Percentiles rank a stretch among this genome's conserved stretches.
These are phyloP conservation scores for Dioszegia crocea DNA, from an alignment of 768 basidiomycete genomes.

Conservation along the genomic window DNA sequence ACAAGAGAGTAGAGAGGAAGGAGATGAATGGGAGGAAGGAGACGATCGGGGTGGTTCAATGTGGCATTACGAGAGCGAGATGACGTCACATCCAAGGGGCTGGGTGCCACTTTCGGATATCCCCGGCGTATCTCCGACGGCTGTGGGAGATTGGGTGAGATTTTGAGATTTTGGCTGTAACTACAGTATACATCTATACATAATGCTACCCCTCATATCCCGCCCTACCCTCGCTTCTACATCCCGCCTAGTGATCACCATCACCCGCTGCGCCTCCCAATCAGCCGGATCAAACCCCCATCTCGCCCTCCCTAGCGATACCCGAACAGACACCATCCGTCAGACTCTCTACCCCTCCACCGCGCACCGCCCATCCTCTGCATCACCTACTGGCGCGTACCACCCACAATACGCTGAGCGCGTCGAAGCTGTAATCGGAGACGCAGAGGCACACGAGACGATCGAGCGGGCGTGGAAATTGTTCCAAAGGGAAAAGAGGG, in stretches of 20 bases:
- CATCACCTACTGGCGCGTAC: conserved; percentile 73
- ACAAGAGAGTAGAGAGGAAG: not conserved
- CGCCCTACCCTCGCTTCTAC: conserved; percentile 6
- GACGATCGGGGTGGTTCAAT: too few relatives aligned
- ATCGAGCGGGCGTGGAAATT: conserved; percentile 87
- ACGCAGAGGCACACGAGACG: conserved; percentile 82
- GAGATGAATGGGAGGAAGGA: not conserved
- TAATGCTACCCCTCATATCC: conserved; percentile 4
- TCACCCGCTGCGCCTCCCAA: not conserved
- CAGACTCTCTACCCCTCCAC: conserved; percentile 75
- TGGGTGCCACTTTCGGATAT: not conserved
- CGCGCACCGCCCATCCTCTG: conserved; percentile 57
- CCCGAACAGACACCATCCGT: conserved; percentile 61
- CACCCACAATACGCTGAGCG: conserved; percentile 72
- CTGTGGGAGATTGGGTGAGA: not conserved
- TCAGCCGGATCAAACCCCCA: conserved; percentile 16
- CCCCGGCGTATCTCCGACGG: not conserved
- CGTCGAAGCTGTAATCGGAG: conserved; percentile 77
- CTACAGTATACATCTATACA: not conserved
- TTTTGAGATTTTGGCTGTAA: not conserved
- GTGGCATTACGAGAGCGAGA: not conserved
- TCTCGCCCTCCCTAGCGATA: conserved; percentile 19
- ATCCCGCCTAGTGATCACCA: not conserved
- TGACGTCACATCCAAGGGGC: conserved; percentile 1
- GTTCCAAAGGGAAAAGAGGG: conserved; percentile 69